These are phyloP conservation scores for Lolium rigidum DNA, from an alignment of 176 grass and related monocot genomes.

Conservation along the genomic window DNA sequence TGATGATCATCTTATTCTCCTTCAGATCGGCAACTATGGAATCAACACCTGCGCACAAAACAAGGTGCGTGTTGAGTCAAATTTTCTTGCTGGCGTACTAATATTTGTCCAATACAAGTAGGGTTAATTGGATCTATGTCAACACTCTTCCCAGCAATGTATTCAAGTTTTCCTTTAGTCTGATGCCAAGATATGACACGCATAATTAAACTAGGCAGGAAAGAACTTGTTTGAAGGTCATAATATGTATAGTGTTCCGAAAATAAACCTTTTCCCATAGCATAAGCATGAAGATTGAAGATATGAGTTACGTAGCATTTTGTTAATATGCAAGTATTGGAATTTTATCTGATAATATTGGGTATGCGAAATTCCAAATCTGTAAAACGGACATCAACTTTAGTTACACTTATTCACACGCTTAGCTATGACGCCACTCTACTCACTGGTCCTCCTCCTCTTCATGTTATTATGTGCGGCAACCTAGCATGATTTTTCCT, in stretches of 20 bases:
- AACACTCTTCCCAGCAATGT: slow-evolving; percentile 6
- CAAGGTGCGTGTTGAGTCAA: slow-evolving; percentile 40
- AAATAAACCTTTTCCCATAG: neutral
- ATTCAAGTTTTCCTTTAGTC: slow-evolving; percentile 18
- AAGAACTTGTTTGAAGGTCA: neutral
- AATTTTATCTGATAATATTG: neutral
- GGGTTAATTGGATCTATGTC: too few relatives aligned
- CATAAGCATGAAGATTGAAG: neutral
- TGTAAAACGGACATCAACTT: slow-evolving; percentile 3
- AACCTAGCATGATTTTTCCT: slow-evolving; percentile 24
- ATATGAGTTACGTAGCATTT: neutral
- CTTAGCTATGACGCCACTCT: neutral
- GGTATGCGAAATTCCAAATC: neutral
- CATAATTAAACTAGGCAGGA: neutral
- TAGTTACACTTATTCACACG: slow-evolving; percentile 12
- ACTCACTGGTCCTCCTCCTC: neutral
- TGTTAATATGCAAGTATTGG: neutral
- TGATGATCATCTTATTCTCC: slow-evolving; percentile 90
- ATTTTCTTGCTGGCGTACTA: slow-evolving; percentile 29
- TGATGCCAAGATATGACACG: neutral
- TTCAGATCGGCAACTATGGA: slow-evolving; percentile 89
- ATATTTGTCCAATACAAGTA: too few relatives aligned
- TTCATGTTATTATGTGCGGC: slow-evolving; percentile 12
- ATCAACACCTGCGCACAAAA: slow-evolving; percentile 66
- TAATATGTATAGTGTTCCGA: neutral